Conservation (phyloP, 2,329 filamentous ascomycete species). For the Coniella lustricola region DNA sequence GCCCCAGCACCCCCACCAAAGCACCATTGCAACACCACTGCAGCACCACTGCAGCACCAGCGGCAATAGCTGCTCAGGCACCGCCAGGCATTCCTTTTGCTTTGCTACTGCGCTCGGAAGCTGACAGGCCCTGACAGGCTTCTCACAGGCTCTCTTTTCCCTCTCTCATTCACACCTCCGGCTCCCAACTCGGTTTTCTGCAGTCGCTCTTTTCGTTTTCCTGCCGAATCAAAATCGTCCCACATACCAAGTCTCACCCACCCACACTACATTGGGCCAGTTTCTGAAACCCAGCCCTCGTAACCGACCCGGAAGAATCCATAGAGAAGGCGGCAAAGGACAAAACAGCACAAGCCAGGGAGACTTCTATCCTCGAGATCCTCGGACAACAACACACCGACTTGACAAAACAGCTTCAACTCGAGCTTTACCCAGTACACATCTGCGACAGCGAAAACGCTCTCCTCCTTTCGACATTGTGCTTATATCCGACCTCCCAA, state of each 20-base stretch:
- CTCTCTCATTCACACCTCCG: too few relatives aligned
- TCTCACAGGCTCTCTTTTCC: too few relatives aligned
- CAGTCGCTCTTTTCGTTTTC: too few relatives aligned
- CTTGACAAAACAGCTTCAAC: too few relatives aligned
- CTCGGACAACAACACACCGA: too few relatives aligned
- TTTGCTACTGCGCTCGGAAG: neutral
- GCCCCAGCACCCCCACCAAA: neutral
- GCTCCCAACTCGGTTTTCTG: too few relatives aligned
- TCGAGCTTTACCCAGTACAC: too few relatives aligned
- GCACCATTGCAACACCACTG: neutral
- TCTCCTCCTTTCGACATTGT: neutral
- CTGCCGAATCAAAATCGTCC: constrained; percentile 13
- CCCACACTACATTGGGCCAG: constrained; percentile 1
- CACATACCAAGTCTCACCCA: constrained; percentile 14
- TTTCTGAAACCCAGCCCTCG: constrained; percentile 11
- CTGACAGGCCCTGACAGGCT: neutral
- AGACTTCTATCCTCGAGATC: too few relatives aligned
- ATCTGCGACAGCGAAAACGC: too few relatives aligned
- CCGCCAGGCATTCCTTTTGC: neutral
- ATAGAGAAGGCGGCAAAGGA: constrained; percentile 1
- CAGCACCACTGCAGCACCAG: too few relatives aligned
- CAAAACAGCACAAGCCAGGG: constrained; percentile 1
- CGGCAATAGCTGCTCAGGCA: too few relatives aligned
- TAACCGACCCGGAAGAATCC: constrained; percentile 6
- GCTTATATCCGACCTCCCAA: neutral